A percentile compares a stretch with the other conserved stretches of the same genome.
These are phyloP conservation scores for Fragaria iinumae DNA, from an alignment of 306 rosid genomes.

Conservation along the genomic window DNA sequence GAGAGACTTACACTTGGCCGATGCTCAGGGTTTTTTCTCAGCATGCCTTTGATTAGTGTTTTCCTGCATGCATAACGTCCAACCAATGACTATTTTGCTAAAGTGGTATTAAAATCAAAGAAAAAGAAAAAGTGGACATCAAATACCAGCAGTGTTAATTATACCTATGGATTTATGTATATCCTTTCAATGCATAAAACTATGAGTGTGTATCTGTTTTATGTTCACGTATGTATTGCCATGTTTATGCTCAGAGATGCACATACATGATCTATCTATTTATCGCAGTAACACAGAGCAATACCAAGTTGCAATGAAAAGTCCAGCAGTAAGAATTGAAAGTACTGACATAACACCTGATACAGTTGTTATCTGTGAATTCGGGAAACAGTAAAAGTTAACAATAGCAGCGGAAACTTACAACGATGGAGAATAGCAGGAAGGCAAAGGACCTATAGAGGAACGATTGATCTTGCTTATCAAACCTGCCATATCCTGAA, in stretches of 20 bases:
- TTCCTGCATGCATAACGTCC: slow-evolving; percentile 54
- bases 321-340: neutral
- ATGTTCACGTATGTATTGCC: neutral
- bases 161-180: neutral
- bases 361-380: neutral
- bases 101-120: slow-evolving; percentile 1
- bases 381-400: neutral
- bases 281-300: neutral
- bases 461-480: slow-evolving; percentile 98
- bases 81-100: slow-evolving; percentile 2
- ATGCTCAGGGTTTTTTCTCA: slow-evolving; percentile 93
- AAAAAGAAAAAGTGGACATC: neutral
- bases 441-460: slow-evolving; percentile 90
- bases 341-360: neutral
- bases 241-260: neutral
- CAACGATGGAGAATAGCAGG: slow-evolving; percentile 94
- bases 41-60: slow-evolving; percentile 95
- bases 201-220: neutral
- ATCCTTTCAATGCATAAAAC: neutral
- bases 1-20: slow-evolving; percentile 76
- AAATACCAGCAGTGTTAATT: no score
- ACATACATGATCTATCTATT: neutral
- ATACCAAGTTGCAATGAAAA: neutral
- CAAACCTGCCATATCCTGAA: slow-evolving; percentile 99
- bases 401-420: slow-evolving; percentile 41